Evolutionary conservation across 2,329 filamentous ascomycete species (phyloP), one percentile per base, ranked within the genome.

Genomic region (Colletotrichum magnum): DNA sequence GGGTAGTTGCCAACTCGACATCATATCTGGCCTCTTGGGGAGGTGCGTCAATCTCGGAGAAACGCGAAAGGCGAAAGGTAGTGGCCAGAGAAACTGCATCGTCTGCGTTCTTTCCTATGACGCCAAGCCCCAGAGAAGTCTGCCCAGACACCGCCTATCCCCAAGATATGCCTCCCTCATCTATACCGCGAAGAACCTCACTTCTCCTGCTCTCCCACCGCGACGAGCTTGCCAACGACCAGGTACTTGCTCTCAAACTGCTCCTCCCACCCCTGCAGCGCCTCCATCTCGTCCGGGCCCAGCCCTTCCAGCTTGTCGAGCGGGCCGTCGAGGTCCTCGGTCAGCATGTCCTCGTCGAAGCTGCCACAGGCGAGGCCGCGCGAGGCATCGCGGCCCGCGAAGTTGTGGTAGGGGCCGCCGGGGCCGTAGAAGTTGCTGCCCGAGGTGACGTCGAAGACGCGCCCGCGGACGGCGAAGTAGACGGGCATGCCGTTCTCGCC

Each of bases 351-450:
- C 85, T 93, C 90, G 78, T 98, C 96, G 80, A 99, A 98, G 83
- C 94, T 97, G 68, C 95, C 94, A 80, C 89, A 93, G 1, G 96
- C 95, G 69, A 99, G 83, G 1, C 96, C 96, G 60, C 95, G 88
- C 72, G 89, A 94, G 21, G 96, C 96, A 81, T 99, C 96, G 47
- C 95, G 87, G 0, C 96, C 96, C 0, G 96, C 96, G 78, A 99
- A 99, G 84, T 98, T 98, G 80, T 92, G 91, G 80, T 99, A 99
- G 2, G 95, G 94, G 0, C 95, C 95, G 13, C 94, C 95, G 21
- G 96, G 96, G 4, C 96, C 96, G 83, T 99, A 99, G 81, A 98
- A 98, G 84, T 97, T 95, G 77, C 92, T 89, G 26, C 96, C 95
- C 15, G 90, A 84, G 0, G 91, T 90, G 26, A 98, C 95, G 79